Conservation (phyloP, 106 monocot genomes). For the Platanthera guangdongensis region DNA sequence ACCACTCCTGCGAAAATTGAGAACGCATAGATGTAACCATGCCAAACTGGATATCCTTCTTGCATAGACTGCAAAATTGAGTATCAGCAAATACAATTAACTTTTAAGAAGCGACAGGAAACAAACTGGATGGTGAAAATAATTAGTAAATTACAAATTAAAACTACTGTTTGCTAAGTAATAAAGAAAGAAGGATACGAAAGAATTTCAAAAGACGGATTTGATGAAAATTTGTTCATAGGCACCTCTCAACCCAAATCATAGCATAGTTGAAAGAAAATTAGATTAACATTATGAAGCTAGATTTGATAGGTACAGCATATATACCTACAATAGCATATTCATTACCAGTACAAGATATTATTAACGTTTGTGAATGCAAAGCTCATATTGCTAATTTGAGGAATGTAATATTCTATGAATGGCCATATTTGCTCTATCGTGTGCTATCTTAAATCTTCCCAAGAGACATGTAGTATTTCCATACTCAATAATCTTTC, state of each 20-base stretch:
- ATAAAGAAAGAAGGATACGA: not conserved
- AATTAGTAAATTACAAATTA: not conserved
- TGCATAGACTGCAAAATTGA: constrained; percentile 81
- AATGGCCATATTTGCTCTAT: too few species aligned
- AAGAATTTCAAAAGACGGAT: not conserved
- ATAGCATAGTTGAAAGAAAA: not conserved
- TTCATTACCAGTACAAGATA: too few species aligned
- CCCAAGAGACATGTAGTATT: too few species aligned
- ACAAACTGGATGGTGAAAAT: not conserved
- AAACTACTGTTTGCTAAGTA: not conserved
- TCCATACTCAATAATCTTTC: too few species aligned
- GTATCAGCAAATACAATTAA: not conserved
- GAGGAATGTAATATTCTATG: too few species aligned
- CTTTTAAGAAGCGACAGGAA: not conserved
- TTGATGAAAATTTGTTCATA: not conserved
- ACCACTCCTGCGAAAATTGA: constrained; percentile 97
- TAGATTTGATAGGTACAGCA: too few species aligned
- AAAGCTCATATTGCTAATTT: too few species aligned
- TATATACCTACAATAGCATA: too few species aligned
- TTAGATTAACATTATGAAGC: not conserved
- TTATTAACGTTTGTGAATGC: too few species aligned
- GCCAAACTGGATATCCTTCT: constrained; percentile 86
- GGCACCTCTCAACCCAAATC: not conserved
- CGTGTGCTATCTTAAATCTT: too few species aligned
- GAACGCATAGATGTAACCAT: constrained; percentile 89